Percentiles rank a stretch among this genome's conserved stretches.
phyloP scores from a whole-genome alignment of 108 stramenopile species.

The Cyclostephanos tholiformis region DNA sequence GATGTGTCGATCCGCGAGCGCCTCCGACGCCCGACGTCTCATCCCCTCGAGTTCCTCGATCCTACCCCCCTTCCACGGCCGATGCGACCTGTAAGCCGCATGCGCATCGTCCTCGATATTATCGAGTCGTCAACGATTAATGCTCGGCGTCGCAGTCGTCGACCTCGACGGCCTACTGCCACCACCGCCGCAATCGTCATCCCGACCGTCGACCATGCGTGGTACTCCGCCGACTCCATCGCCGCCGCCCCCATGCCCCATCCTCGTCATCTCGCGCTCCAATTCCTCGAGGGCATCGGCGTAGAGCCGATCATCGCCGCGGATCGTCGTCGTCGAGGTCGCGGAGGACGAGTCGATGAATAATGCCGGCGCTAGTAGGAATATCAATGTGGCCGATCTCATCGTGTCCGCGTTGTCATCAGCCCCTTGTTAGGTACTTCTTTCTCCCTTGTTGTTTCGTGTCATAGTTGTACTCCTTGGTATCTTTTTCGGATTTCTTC shows the following conservation, averaged over 20 bases:
- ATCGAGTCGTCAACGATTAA: too few species aligned
- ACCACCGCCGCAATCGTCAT: too few species aligned
- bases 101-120: too few species aligned
- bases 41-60: slow-evolving; percentile 13
- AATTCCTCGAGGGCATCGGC: slow-evolving; percentile 11
- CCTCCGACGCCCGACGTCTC: not conserved
- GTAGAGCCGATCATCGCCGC: not conserved
- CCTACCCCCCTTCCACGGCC: slow-evolving; percentile 4
- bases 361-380: not conserved
- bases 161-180: too few species aligned
- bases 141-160: too few species aligned
- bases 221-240: not conserved
- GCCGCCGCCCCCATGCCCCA: not conserved
- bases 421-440: too few species aligned
- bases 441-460: too few species aligned
- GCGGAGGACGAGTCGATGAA: not conserved
- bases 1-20: slow-evolving; percentile 7
- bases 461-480: too few species aligned
- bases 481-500: too few species aligned
- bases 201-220: not conserved
- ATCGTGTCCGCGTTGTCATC: too few species aligned
- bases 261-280: not conserved
- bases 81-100: too few species aligned
- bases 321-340: not conserved
- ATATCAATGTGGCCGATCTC: not conserved